Evolutionary conservation across 768 basidiomycete species (phyloP), one percentile per base, ranked within the genome.

Genomic region (Mycena rosella): DNA sequence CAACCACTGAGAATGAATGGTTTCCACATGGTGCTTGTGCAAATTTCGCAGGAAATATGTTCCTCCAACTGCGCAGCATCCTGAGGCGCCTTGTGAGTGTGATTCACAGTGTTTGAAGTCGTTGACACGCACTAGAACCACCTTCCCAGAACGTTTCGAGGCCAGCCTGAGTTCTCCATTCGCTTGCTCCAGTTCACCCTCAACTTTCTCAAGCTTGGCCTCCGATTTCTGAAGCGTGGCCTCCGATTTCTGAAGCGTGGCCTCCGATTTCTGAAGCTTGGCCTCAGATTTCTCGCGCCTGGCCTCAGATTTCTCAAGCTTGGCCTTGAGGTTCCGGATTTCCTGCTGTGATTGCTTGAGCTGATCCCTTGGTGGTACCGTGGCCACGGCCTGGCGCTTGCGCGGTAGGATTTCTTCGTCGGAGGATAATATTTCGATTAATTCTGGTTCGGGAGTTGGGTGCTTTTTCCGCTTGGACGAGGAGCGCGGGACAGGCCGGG

Each of bases 1-100:
- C 92, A 94, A 44, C 83, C 84, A 8, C 86, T 77, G 24, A 93
- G 81, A 91, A 85, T 82, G 71, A 86, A 90, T 0, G 92, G 91
- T 10, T 80, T 79, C 89, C 89, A 91, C 86, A 93, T 87, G 63
- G 83, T 84, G 45, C 77, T 65, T 0, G 86, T 83, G 74, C 92
- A 94, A 45, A 94, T 86, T 65, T 90, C 90, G 73, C 92, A 94
- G 45, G 78, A 82, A 15, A 88, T 74, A 51, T 82, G 73, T 27
- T 92, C 91, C 32, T 88, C 86, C 0, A 93, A 66, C 38, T 83
- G 71, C 0, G 76, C 70, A n/a, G 78, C 27, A 65, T 84, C 79
- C 88, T 88, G 52, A 15, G 48, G 6, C 20, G 24, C 30, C 26
- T 36, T 51, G 34, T 53, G 62, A 60, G 53, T 9, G 45, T 53